Evolutionary conservation across 2,329 filamentous ascomycete species (phyloP), one percentile per base, ranked within the genome.

Genomic region (Eutypa lata): DNA sequence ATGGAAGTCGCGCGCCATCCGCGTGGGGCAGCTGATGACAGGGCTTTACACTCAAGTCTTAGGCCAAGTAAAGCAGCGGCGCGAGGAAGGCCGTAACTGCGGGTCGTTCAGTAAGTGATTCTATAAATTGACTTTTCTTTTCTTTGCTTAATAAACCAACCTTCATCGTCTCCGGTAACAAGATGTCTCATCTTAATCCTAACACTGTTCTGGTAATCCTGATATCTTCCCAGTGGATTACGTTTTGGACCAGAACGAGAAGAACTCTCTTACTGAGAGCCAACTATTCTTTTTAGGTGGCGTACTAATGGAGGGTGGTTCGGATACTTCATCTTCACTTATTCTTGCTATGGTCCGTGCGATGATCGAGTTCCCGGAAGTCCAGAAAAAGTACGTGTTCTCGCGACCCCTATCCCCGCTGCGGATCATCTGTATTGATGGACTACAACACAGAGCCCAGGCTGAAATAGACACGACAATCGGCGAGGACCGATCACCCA

Each of bases 291-390:
- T 76, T 51, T 60, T 76, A 3, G 48, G 60, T n/a, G 64, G 63
- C 2, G 48, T 51, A 2, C 50, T 57, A 3, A 67, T 69, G 48
- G 69, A 71, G 58, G 71, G 65, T 18, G 71, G 72, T 7, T 64
- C 66, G 2, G 69, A 72, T 49, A 73, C 72, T 1, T 64, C 67
- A 3, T 64, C 66, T 3, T 64, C 64, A 2, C 62, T 70, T 14
- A 65, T 74, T 24, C 62, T 70, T 6, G 63, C 69, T 2, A 70
- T 73, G 49, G 63, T 74, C 33, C 66, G 66, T 33, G 76, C 74
- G 6, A 76, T 80, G 69, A 69, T 67, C 7, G 56, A 76, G 35
- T 70, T 70, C 47, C 69, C 68, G 0, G 57, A 73, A 2, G 68
- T 74, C 1, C 70, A 72, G 21, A 57, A 61, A 19, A 72, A 67